Percentiles rank a stretch among this genome's conserved stretches.
These are phyloP conservation scores for Penicillium mononematosum DNA, from an alignment of 495 filamentous ascomycete genomes.

Conservation along the genomic window DNA sequence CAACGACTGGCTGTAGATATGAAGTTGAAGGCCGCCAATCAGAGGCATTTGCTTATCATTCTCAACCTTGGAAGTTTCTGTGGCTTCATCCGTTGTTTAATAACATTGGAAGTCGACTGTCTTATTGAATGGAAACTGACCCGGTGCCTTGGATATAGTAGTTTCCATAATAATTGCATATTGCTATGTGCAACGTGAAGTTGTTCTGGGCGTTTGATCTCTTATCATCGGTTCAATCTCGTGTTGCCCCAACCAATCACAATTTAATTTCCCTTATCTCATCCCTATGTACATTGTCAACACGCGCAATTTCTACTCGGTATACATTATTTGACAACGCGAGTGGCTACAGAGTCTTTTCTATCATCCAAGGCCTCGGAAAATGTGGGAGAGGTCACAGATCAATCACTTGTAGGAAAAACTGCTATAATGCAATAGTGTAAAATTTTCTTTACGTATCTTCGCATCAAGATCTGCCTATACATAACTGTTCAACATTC, in stretches of 20 bases:
- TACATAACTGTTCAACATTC: not conserved
- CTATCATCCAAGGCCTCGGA: not conserved
- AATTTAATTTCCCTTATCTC: constrained; percentile 2
- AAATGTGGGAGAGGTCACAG: not conserved
- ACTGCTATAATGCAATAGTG: not conserved
- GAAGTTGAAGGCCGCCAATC: constrained; percentile 25
- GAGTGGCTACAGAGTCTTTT: not conserved
- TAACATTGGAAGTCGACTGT: not conserved
- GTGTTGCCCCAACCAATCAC: constrained; percentile 17
- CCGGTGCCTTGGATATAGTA: not conserved
- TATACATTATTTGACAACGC: not conserved
- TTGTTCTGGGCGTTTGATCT: not conserved
- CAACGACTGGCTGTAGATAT: constrained; percentile 36
- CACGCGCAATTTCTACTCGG: no score
- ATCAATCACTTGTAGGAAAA: no score
- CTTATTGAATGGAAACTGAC: not conserved
- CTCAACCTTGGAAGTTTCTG: not conserved
- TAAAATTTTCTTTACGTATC: not conserved
- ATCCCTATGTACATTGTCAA: not conserved
- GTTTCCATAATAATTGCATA: not conserved
- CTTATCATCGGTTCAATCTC: constrained; percentile 14
- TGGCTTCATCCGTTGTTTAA: not conserved
- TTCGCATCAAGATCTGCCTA: not conserved
- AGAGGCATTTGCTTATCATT: constrained; percentile 23
- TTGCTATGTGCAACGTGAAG: not conserved